Base-by-base conservation (phyloP, 2,329 filamentous ascomycete genomes). In the Clarireedia hainanense region DNA sequence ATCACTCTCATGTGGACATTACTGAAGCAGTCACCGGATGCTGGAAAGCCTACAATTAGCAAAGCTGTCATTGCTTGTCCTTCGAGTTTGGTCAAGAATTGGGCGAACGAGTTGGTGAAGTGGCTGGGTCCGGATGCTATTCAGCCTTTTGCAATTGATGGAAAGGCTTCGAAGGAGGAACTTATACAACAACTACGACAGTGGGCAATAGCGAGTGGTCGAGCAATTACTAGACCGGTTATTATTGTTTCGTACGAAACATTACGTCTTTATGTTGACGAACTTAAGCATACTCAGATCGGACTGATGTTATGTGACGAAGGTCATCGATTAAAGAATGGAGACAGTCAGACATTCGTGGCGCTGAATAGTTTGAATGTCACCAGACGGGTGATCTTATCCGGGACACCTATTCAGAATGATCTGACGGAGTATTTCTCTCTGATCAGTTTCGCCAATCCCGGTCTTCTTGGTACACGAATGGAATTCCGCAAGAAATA, bases 231-330 rank as follows among this genome's bases (percentile, higher is more conserved):
- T 12, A 47, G 50, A n/a, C 94, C 94, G 0, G 91, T 97, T 37
- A 87, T 99, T 52, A 99, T 99, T 57, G 91, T 99, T 43, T 99
- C 94, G 0, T 99, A 99, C 68, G 94, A 99, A 71, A 97, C 94
- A 0, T 77, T 99, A 15, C 86, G 94, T 55, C 76, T 97, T 53
- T 94, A 99, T 65, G 88, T 90, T 14, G 89, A 95, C 40, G 89
- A 95, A 70, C 80, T 99, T 53, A 92, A 88, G 65, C 85, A 94
- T 66, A 91, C 89, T 1, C 86, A 89, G 20, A 97, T 99, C 59
- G 94, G 94, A 5, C 74, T 99, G 5, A 83, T 99, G 72, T 82
- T 99, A 37, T 97, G 94, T 65, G 94, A 99, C 64, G 94, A 99
- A 74, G 94, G 94, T 0, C 94, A 99, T 74, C 87, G 95, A 17